Percentiles rank a stretch among this genome's conserved stretches.
Conservation (phyloP, 305 asterid genomes). For the Solanum chacoense region DNA sequence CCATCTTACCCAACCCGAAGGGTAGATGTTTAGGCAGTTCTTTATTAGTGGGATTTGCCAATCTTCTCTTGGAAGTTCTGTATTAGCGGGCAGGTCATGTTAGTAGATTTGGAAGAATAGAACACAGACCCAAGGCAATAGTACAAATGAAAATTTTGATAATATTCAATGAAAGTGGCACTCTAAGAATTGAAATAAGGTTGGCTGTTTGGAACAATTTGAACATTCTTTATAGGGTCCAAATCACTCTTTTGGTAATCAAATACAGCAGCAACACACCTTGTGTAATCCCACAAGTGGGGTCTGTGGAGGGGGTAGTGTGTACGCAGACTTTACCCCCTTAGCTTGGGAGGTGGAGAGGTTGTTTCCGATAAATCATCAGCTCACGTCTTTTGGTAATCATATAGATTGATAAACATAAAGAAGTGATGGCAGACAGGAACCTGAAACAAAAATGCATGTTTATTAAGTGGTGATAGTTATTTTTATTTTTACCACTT, state of each 20-base stretch:
- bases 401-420: background rate
- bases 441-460: background rate
- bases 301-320: background rate
- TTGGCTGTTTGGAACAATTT: background rate
- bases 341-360: background rate
- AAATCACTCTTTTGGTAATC: background rate
- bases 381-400: background rate
- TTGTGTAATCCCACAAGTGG: background rate
- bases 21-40: background rate
- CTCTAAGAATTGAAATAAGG: background rate
- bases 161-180: background rate
- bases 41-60: background rate
- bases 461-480: background rate
- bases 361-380: background rate
- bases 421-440: background rate
- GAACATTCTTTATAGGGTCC: background rate
- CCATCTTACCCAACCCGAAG: background rate
- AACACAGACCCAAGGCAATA: background rate
- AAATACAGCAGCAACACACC: background rate
- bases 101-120: background rate
- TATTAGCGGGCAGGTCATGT: background rate
- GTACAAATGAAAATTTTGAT: background rate
- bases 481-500: background rate
- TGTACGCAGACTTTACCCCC: background rate
- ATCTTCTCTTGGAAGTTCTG: background rate